These are phyloP conservation scores for Kwoniella sp. DNA, from an alignment of 768 basidiomycete species.

Conservation along the genomic window DNA sequence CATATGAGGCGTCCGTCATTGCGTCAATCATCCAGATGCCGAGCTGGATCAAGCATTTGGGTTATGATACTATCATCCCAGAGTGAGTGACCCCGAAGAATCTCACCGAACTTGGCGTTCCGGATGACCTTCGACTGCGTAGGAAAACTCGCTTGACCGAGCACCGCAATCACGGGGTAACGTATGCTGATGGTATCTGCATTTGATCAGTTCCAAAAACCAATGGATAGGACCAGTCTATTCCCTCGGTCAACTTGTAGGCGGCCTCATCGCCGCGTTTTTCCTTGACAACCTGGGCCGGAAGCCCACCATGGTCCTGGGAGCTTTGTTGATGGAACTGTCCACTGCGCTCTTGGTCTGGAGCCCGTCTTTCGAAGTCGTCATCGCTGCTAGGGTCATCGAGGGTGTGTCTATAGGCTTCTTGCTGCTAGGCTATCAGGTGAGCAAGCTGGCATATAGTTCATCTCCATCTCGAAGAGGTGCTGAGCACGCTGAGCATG, in stretches of 20 bases:
- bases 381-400: slow-evolving; percentile 41
- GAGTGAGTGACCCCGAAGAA: slow-evolving; percentile 23
- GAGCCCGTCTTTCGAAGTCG: slow-evolving; percentile 26
- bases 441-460: slow-evolving; percentile 3
- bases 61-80: slow-evolving; percentile 33
- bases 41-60: slow-evolving; percentile 33
- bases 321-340: slow-evolving; percentile 34
- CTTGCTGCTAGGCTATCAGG: slow-evolving; percentile 38
- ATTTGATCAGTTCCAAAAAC: slow-evolving; percentile 18
- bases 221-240: slow-evolving; percentile 47
- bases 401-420: slow-evolving; percentile 41
- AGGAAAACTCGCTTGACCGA: too few relatives aligned
- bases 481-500: background rate
- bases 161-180: too few relatives aligned
- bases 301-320: slow-evolving; percentile 32
- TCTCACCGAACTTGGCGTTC: too few relatives aligned
- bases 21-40: slow-evolving; percentile 40
- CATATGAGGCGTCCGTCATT: slow-evolving; percentile 39
- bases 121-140: too few relatives aligned
- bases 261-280: slow-evolving; percentile 37
- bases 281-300: slow-evolving; percentile 37
- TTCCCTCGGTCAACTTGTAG: slow-evolving; percentile 38
- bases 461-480: too few relatives aligned
- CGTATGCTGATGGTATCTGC: too few relatives aligned
- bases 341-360: slow-evolving; percentile 36